Evolutionary conservation across 2,329 filamentous ascomycete genomes (phyloP), one percentile per base, ranked within the genome.

Genomic region (Pseudocercospora fijiensis): DNA sequence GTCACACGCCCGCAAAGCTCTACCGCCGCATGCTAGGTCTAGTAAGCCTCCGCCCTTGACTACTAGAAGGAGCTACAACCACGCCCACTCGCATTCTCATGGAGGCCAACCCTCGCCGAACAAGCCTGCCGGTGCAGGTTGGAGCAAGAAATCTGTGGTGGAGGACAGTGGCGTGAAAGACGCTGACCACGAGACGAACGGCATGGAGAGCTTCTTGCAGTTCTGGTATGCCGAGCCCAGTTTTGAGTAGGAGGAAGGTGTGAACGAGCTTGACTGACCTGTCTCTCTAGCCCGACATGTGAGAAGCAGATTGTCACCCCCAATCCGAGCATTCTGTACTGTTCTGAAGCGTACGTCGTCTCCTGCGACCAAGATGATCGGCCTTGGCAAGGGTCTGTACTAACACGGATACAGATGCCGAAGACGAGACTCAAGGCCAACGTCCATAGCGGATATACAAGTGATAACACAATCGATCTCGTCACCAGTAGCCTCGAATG

Each of bases 261-360:
- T 43, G 45, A 43, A 58, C 16, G 18, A 27, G 16, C 60, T 56
- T 47, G 57, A 41, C 66, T 66, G 52, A 68, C 57, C 30, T 13
- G 20, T 45, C 22, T 13, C 27, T 47, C 53, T 72, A 88, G 86
- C 76, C 83, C 86, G 67, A 86, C 83, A 72, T 88, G 86, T 75
- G 86, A 88, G 75, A 86, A 83, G 74, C 86, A 88, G 77, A 88
- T 88, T 70, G 82, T 85, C 59, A 81, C 83, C 30, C 86, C 86
- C 16, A 83, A 83, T 74, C 84, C 85, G 72, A 81, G 81, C 16
- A 80, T 87, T 45, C 78, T 88, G 51, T 88, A 88, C 74, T 88
- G 86, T 78, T 88, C 85, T 58, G 85, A 88, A 79, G 83, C 82
- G 85, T 88, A 80, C 73, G 80, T 74, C 55, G 22, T 45, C 27